Conservation (phyloP, 345 rosid species). For the Cardamine chenopodiifolia region DNA sequence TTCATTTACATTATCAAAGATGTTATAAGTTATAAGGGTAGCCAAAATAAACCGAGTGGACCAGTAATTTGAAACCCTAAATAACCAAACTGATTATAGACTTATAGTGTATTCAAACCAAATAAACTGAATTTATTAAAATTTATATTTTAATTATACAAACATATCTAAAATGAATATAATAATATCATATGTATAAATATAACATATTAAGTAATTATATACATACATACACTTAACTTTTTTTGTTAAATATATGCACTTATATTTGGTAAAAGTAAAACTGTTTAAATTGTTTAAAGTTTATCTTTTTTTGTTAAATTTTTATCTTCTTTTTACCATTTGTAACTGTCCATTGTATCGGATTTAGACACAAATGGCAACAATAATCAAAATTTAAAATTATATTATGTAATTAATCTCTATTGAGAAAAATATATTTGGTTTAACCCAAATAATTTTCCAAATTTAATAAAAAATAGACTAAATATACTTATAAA, state of each 20-base stretch:
- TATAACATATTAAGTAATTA: neutral
- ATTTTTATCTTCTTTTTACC: neutral
- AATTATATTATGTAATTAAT: neutral
- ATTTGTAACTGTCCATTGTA: neutral
- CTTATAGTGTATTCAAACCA: neutral
- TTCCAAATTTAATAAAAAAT: neutral
- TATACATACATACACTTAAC: too few species aligned
- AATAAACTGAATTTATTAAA: too few species aligned
- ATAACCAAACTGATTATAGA: too few species aligned
- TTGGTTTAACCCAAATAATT: too few species aligned
- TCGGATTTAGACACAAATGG: neutral
- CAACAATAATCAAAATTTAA: neutral
- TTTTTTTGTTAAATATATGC: too few species aligned
- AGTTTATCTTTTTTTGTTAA: neutral
- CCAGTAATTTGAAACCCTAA: too few species aligned
- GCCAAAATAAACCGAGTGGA: too few species aligned
- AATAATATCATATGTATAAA: neutral
- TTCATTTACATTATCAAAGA: neutral
- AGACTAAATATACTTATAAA: neutral
- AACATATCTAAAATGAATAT: neutral
- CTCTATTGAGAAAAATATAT: neutral
- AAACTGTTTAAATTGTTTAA: neutral
- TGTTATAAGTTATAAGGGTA: neutral
- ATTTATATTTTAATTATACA: too few species aligned
- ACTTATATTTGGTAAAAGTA: too few species aligned